A percentile compares a stretch with the other conserved stretches of the same genome.
These are phyloP conservation scores for Metschnikowia peoriensis DNA, from an alignment of 805 yeast genomes.

Conservation along the genomic window DNA sequence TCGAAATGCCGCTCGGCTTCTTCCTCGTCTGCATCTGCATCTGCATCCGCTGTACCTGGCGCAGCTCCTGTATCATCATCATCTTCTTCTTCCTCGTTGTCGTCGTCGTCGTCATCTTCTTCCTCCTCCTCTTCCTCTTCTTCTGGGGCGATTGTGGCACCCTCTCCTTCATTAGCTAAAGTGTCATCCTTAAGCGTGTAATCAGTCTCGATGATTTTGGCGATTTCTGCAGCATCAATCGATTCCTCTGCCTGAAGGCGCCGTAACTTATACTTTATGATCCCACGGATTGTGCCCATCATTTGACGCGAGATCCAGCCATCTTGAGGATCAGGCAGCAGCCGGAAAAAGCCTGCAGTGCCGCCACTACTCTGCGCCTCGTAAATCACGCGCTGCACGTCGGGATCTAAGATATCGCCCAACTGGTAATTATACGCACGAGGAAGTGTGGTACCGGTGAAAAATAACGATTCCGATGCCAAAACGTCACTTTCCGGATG, in stretches of 20 bases:
- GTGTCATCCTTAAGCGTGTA: constrained; percentile 24
- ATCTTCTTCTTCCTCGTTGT: constrained; percentile 19
- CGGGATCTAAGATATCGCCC: constrained; percentile 72
- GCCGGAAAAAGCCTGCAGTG: constrained; percentile 33
- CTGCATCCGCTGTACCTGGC: constrained; percentile 25
- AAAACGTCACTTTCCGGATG: constrained; percentile 18
- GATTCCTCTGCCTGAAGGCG: constrained; percentile 54
- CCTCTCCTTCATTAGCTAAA: not conserved
- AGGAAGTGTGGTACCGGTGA: constrained; percentile 73
- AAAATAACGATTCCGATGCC: constrained; percentile 46
- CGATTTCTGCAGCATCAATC: constrained; percentile 41
- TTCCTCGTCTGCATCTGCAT: constrained; percentile 24
- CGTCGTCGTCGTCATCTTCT: not conserved
- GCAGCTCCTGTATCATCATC: constrained; percentile 30
- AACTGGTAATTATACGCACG: constrained; percentile 70
- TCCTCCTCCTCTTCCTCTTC: constrained; percentile 22
- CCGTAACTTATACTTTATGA: constrained; percentile 70
- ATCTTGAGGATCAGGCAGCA: constrained; percentile 48
- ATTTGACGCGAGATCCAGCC: constrained; percentile 79
- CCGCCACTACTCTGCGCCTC: constrained; percentile 31
- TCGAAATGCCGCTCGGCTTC: constrained; percentile 19
- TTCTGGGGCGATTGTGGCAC: constrained; percentile 3
- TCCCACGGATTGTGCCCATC: constrained; percentile 61
- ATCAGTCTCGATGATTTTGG: constrained; percentile 43
- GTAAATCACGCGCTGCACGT: constrained; percentile 46